Base-by-base conservation (phyloP, 805 yeast genomes). In the Ogataea salicorniae region DNA sequence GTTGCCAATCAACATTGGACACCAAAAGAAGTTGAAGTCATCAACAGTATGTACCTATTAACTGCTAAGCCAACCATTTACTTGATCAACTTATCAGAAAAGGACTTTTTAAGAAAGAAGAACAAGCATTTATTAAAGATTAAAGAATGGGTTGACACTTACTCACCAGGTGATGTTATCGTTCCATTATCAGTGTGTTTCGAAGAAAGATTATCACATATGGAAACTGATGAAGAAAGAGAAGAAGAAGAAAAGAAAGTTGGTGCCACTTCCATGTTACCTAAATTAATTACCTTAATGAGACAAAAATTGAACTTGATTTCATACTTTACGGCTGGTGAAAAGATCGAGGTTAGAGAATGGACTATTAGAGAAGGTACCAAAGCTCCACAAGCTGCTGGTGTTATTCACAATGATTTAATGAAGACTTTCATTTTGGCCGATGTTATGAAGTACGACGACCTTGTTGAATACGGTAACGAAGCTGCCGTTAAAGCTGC, bases 121-220 rank as follows among this genome's bases (percentile, higher is more conserved):
- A 81, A 82, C 62, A 78, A 77, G 61, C 77, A 79, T 62, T 56
- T 74, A 42, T 55, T 61, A 1, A 72, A 65, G 17, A 82, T 89
- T 26, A 58, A 73, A 57, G 68, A 72, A 29, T 90, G 97, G 97
- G 75, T 87, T 31, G 69, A 68, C 26, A 73, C 72, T 42, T 77
- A 82, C 61, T 78, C 87, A 15, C 89, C 92, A 6, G 80, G 81
- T 42, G 95, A 86, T 68, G 70, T 84, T 51, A 86, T 94, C 63
- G 88, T 94, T 59, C 99, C 99, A 68, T 79, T 94, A 69, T 84
- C 95, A 46, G 97, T 94, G 46, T 84, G 84, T 52, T 77, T 88
- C 58, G 99, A 94, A 79, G 96, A 88, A 73, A 87, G 84, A 69
- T 79, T 94, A 62, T 87, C 97, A 39, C 83, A 78, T 57, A 79